phyloP scores from a whole-genome alignment of 2,329 filamentous ascomycete species.

The Fusarium luffae region DNA sequence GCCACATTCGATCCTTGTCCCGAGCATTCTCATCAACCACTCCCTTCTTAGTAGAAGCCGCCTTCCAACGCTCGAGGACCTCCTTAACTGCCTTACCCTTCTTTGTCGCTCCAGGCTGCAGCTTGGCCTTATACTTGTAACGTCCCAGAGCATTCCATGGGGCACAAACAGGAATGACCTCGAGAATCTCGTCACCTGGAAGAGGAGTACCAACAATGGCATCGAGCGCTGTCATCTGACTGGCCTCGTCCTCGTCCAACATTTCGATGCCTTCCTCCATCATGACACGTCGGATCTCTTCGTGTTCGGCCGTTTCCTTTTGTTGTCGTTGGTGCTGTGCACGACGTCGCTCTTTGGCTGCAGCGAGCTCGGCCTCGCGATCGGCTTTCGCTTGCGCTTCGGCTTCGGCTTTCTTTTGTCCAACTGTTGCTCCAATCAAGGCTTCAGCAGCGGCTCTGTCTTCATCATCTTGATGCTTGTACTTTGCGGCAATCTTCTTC shows the following conservation, averaged over 20 bases:
- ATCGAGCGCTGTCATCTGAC: slow-evolving; percentile 69
- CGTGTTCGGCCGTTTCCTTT: slow-evolving; percentile 79
- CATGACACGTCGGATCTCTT: slow-evolving; percentile 72
- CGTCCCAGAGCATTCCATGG: slow-evolving; percentile 72
- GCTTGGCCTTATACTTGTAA: slow-evolving; percentile 93
- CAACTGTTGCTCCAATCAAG: slow-evolving; percentile 81
- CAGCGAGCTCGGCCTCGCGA: slow-evolving; percentile 72
- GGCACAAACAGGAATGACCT: slow-evolving; percentile 71
- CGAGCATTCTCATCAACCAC: slow-evolving; percentile 69
- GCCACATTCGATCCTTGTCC: slow-evolving; percentile 83
- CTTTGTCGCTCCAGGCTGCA: slow-evolving; percentile 90
- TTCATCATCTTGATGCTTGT: slow-evolving; percentile 94
- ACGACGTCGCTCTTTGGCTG: slow-evolving; percentile 77
- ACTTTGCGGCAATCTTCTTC: slow-evolving; percentile 89
- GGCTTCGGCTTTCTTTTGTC: slow-evolving; percentile 74
- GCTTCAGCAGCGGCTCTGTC: slow-evolving; percentile 85
- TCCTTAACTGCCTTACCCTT: slow-evolving; percentile 96
- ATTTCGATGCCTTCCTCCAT: slow-evolving; percentile 69
- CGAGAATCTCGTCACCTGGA: slow-evolving; percentile 83
- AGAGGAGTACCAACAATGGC: slow-evolving; percentile 80
- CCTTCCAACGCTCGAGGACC: slow-evolving; percentile 83
- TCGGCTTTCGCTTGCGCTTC: slow-evolving; percentile 77
- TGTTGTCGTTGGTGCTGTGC: slow-evolving; percentile 84
- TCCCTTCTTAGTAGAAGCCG: slow-evolving; percentile 68
- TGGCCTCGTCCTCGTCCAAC: slow-evolving; percentile 69